Evolutionary conservation across 306 rosid species (phyloP).

Genomic region (peach (Prunus persica)): DNA sequence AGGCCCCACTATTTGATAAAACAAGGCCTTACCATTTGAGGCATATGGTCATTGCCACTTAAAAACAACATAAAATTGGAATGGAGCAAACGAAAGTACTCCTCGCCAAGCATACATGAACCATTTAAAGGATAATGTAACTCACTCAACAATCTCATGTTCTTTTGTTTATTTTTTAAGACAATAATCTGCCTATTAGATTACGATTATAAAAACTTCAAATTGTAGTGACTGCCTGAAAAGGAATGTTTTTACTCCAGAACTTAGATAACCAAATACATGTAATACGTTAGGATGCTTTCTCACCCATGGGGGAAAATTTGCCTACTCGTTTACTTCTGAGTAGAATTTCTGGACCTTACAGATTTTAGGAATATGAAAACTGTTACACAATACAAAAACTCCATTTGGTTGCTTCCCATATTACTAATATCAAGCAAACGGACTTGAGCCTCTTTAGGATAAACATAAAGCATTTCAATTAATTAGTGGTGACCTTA

Average conservation of each 20-base stretch:
- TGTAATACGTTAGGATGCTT: too few relatives aligned
- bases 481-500: too few relatives aligned
- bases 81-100: not conserved
- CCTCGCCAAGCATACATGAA: not conserved
- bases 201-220: not conserved
- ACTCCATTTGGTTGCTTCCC: not conserved
- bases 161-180: not conserved
- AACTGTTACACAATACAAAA: not conserved
- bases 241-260: not conserved
- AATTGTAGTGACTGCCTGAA: not conserved
- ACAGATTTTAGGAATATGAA: not conserved
- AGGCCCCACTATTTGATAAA: not conserved
- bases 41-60: not conserved
- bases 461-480: too few relatives aligned
- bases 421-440: not conserved
- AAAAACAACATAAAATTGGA: not conserved
- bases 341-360: too few relatives aligned
- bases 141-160: not conserved
- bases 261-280: not conserved
- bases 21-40: constrained; percentile 6
- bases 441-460: too few relatives aligned
- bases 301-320: too few relatives aligned
- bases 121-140: not conserved
- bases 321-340: not conserved
- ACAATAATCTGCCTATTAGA: not conserved